Percentiles rank a stretch among this genome's conserved stretches.
Conservation (phyloP, 495 filamentous ascomycete genomes). For the Lepidopterella palustris region DNA sequence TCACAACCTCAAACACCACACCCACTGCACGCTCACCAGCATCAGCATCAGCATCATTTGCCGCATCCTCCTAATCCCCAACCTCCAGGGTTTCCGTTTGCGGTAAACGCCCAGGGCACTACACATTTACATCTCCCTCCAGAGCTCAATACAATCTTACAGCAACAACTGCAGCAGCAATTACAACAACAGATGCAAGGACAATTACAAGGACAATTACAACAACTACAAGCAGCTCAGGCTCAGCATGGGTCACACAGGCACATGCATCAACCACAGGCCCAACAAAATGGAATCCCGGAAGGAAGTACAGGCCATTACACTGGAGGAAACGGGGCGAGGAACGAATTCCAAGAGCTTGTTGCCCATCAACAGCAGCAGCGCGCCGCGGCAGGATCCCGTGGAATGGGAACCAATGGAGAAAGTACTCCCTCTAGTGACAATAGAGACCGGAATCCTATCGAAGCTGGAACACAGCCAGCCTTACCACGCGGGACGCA, state of each 20-base stretch:
- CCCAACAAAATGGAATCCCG: not conserved
- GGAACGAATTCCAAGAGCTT: slow-evolving; percentile 1
- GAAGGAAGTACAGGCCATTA: not conserved
- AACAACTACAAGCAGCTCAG: not conserved
- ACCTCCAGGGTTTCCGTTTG: slow-evolving; percentile 11
- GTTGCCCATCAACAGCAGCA: slow-evolving; percentile 19
- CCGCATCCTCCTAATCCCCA: slow-evolving; percentile 4
- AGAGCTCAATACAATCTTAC: slow-evolving; percentile 9
- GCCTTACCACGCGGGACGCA: not conserved
- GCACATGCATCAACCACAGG: not conserved
- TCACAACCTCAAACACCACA: slow-evolving; percentile 4
- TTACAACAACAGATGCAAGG: slow-evolving; percentile 4
- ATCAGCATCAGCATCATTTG: slow-evolving; percentile 10
- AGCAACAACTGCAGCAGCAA: slow-evolving; percentile 13
- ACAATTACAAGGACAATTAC: not conserved
- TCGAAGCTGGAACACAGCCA: not conserved
- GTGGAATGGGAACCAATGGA: slow-evolving; percentile 11
- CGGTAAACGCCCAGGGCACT: not conserved
- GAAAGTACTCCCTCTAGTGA: not conserved
- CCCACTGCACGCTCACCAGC: slow-evolving; percentile 15
- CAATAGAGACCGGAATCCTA: not conserved
- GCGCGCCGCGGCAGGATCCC: slow-evolving; percentile 22
- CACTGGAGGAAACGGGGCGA: not conserved
- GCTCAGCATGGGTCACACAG: not conserved
- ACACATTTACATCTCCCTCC: slow-evolving; percentile 15